Conservation (phyloP, 768 basidiomycete species). For the Chalciporus pseudorubinellus region DNA sequence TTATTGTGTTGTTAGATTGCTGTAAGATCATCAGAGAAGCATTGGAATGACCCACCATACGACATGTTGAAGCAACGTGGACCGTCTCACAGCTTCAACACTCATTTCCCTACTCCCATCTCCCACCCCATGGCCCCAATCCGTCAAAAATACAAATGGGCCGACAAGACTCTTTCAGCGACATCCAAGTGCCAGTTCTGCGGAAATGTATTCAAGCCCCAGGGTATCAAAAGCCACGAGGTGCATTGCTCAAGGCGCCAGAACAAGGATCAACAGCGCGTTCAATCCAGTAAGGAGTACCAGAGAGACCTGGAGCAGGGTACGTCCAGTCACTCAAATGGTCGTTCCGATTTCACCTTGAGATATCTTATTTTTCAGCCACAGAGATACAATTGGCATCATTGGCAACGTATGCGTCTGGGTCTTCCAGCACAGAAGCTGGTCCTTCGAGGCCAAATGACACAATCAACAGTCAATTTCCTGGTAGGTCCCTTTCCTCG, state of each 20-base stretch:
- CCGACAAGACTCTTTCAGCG: not conserved
- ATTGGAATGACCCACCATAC: not conserved
- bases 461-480: not conserved
- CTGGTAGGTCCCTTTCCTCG: not conserved
- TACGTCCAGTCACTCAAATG: not conserved
- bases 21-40: not conserved
- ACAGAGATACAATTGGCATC: not conserved
- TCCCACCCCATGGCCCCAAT: not conserved
- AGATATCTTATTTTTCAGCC: not conserved
- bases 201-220: not conserved
- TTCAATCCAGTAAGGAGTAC: not conserved
- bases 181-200: not conserved
- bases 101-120: not conserved
- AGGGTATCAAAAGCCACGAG: not conserved
- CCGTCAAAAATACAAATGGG: not conserved
- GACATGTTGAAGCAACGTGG: not conserved
- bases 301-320: not conserved
- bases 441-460: not conserved
- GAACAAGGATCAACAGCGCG: not conserved
- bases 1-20: not conserved
- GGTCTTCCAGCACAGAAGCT: not conserved
- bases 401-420: not conserved
- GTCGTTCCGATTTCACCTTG: not conserved
- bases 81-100: not conserved
- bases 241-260: not conserved